These are phyloP conservation scores for Colletotrichum shisoi DNA, from an alignment of 2,329 filamentous ascomycete genomes.

Conservation along the genomic window DNA sequence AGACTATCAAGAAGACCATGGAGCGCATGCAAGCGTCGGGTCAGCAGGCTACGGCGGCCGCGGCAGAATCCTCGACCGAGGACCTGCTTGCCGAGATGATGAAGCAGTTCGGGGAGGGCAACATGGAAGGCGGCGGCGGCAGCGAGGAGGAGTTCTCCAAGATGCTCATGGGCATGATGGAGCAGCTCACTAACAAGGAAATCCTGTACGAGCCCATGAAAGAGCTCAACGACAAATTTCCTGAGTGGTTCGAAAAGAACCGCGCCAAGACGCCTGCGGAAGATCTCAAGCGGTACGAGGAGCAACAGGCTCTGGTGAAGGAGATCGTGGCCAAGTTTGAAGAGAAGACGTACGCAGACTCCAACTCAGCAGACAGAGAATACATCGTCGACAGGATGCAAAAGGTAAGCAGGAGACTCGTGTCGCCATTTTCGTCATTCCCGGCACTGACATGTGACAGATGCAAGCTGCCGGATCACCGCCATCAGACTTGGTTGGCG, in stretches of 20 bases:
- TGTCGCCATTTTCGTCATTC: conserved; percentile 12
- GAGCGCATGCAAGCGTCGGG: conserved; percentile 93
- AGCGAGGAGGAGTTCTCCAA: conserved; percentile 89
- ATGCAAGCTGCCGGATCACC: conserved; percentile 97
- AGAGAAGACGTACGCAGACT: conserved; percentile 79
- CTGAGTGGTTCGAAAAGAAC: conserved; percentile 85
- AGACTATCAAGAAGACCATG: conserved; percentile 93
- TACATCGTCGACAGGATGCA: conserved; percentile 98
- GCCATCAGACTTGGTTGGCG: conserved; percentile 87
- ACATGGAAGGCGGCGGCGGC: conserved; percentile 60
- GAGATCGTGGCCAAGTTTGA: conserved; percentile 94
- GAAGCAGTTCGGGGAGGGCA: conserved; percentile 79
- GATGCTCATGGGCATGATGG: conserved; percentile 98
- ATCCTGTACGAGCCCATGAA: conserved; percentile 99
- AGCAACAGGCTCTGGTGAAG: conserved; percentile 78
- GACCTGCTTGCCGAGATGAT: conserved; percentile 93
- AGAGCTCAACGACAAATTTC: conserved; percentile 92
- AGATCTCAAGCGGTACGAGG: conserved; percentile 80
- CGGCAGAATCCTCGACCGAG: conserved; percentile 71
- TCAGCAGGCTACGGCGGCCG: conserved; percentile 81
- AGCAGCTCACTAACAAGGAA: conserved; percentile 97
- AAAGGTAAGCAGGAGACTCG: conserved; percentile 68
- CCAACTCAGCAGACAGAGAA: conserved; percentile 80
- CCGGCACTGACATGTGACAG: conserved; percentile 57
- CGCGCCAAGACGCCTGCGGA: conserved; percentile 69